A percentile compares a stretch with the other conserved stretches of the same genome.
These are phyloP conservation scores for Trametes villosa DNA, from an alignment of 768 basidiomycete genomes.

Conservation along the genomic window DNA sequence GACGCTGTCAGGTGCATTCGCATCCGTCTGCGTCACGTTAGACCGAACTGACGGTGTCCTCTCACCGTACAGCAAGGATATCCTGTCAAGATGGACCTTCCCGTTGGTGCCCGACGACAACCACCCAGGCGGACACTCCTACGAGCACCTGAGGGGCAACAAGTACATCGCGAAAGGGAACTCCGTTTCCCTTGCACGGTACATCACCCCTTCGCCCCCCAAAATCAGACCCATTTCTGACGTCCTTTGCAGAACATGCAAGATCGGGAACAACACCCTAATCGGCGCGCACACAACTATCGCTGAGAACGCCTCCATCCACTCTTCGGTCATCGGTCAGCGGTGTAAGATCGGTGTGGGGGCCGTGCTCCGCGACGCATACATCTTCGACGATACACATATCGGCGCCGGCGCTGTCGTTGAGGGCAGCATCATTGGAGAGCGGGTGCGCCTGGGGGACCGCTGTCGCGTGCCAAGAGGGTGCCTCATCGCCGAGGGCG, in stretches of 20 bases:
- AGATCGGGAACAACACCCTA: slow-evolving; percentile 79
- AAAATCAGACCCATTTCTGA: not conserved
- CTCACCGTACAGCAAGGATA: slow-evolving; percentile 83
- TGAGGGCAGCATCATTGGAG: slow-evolving; percentile 80
- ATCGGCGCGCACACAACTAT: slow-evolving; percentile 81
- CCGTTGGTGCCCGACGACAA: slow-evolving; percentile 95
- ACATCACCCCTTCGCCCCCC: slow-evolving; percentile 11
- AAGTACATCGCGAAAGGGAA: slow-evolving; percentile 85
- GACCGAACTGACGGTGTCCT: not conserved
- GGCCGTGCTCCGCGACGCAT: slow-evolving; percentile 72
- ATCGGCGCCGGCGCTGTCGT: slow-evolving; percentile 76
- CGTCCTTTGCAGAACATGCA: slow-evolving; percentile 58
- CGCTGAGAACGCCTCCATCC: slow-evolving; percentile 65
- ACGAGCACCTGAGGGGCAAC: slow-evolving; percentile 88
- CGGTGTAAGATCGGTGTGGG: slow-evolving; percentile 75
- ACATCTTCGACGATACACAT: slow-evolving; percentile 78
- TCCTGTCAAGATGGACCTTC: slow-evolving; percentile 92
- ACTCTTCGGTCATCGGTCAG: slow-evolving; percentile 77
- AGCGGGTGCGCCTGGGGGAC: slow-evolving; percentile 72
- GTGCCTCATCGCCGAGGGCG: slow-evolving; percentile 81
- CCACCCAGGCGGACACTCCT: slow-evolving; percentile 78
- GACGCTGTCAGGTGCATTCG: slow-evolving; percentile 76
- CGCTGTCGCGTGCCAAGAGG: slow-evolving; percentile 71
- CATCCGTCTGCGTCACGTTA: not conserved
- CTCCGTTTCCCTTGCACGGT: slow-evolving; percentile 85